These are phyloP conservation scores for Blastobotrys ciferrii DNA, from an alignment of 1,139 yeast genomes.

Conservation along the genomic window DNA sequence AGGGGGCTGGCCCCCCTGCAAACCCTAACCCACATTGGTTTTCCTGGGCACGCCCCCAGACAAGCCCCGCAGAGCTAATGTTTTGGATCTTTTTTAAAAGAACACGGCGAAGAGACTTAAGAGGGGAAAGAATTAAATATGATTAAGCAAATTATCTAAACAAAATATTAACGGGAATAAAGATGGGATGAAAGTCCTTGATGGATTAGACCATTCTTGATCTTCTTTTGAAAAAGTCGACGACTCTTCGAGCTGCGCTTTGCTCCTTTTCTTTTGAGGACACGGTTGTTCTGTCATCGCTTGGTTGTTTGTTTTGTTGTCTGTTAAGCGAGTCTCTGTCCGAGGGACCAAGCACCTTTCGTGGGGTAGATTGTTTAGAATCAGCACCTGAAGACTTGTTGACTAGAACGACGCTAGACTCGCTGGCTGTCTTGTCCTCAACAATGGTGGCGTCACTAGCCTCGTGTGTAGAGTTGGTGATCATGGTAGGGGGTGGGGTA, in stretches of 20 bases:
- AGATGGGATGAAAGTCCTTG: not conserved
- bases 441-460: not conserved
- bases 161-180: not conserved
- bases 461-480: conserved; percentile 4
- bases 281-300: conserved; percentile 2
- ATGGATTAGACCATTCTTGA: conserved; percentile 45
- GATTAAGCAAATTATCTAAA: conserved; percentile 5
- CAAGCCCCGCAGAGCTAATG: no score
- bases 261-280: conserved; percentile 10
- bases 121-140: conserved; percentile 5
- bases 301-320: conserved; percentile 20
- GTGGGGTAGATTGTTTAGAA: conserved; percentile 15
- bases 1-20: no score
- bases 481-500: not conserved
- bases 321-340: conserved; percentile 26
- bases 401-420: conserved; percentile 9
- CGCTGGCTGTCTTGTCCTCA: conserved; percentile 5
- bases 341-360: conserved; percentile 29
- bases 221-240: conserved; percentile 39
- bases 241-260: conserved; percentile 35
- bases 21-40: no score
- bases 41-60: no score
- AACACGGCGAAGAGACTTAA: not conserved
- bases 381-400: conserved; percentile 8
- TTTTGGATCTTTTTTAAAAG: no score